phyloP scores from a whole-genome alignment of 2,329 filamentous ascomycete species.

The Apiospora marii region DNA sequence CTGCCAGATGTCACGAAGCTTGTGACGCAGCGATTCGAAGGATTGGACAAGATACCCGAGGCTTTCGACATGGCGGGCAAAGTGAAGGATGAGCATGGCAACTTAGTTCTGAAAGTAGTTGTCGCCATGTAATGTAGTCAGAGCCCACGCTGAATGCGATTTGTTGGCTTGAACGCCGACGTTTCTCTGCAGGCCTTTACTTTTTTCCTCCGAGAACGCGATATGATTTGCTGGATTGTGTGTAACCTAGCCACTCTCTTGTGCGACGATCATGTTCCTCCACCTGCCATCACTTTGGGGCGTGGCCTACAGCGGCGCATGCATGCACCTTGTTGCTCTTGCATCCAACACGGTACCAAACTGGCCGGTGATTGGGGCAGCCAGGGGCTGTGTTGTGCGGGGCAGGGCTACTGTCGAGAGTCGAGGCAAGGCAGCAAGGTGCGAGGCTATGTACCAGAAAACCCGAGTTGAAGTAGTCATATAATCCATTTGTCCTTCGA shows the following conservation, averaged over 20 bases:
- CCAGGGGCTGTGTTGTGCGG: constrained; percentile 3
- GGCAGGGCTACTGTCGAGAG: background rate
- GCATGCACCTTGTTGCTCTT: background rate
- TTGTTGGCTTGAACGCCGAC: background rate
- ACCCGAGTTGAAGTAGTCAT: background rate
- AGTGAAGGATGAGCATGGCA: constrained; percentile 73
- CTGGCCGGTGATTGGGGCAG: constrained; percentile 3
- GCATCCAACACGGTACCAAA: background rate
- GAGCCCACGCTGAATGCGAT: background rate
- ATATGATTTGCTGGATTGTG: background rate
- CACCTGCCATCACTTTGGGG: background rate
- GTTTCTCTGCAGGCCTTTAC: too few species aligned
- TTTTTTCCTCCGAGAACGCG: too few species aligned
- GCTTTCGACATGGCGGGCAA: constrained; percentile 78
- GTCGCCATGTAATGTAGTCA: constrained; percentile 50
- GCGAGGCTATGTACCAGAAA: background rate
- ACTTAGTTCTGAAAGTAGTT: constrained; percentile 79
- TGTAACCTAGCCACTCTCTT: background rate
- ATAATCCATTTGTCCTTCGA: background rate
- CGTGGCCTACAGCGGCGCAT: background rate
- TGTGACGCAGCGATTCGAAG: constrained; percentile 74
- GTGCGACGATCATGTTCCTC: background rate
- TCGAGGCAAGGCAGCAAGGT: background rate
- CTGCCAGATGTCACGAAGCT: constrained; percentile 73
- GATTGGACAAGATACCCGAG: constrained; percentile 67